Conservation (phyloP, 2,329 filamentous ascomycete species). For the Colletotrichum acutatum region DNA sequence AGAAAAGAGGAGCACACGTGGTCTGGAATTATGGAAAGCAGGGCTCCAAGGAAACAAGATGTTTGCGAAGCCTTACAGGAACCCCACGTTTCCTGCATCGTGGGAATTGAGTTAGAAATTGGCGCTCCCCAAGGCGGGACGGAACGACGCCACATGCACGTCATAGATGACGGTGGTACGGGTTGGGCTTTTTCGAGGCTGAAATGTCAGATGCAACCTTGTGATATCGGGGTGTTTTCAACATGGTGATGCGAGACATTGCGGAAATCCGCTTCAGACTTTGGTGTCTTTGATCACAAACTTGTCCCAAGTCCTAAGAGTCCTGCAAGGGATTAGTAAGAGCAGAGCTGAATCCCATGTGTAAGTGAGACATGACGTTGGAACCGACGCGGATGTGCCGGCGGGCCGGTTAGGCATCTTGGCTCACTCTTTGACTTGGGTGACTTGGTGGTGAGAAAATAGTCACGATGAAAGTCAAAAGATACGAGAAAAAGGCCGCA, state of each 20-base stretch:
- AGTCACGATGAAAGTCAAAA: neutral
- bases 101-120: neutral
- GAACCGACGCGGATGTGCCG: constrained; percentile 7
- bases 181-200: neutral
- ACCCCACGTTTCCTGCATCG: constrained; percentile 2
- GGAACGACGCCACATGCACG: constrained; percentile 10
- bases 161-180: constrained; percentile 4
- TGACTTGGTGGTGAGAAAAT: neutral
- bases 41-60: neutral
- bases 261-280: constrained; percentile 1
- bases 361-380: constrained; percentile 23
- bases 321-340: neutral
- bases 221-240: constrained; percentile 1
- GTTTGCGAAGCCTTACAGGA: neutral
- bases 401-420: constrained; percentile 5
- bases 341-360: neutral
- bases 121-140: neutral
- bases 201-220: neutral
- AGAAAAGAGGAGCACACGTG: neutral
- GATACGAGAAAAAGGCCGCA: neutral
- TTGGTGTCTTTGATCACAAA: neutral
- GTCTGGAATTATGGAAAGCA: neutral
- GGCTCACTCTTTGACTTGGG: neutral
- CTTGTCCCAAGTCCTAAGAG: neutral
- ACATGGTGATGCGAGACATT: constrained; percentile 6